Evolutionary conservation across 495 filamentous ascomycete genomes (phyloP), one percentile per base, ranked within the genome.

Genomic region (Aspergillus taichungensis): DNA sequence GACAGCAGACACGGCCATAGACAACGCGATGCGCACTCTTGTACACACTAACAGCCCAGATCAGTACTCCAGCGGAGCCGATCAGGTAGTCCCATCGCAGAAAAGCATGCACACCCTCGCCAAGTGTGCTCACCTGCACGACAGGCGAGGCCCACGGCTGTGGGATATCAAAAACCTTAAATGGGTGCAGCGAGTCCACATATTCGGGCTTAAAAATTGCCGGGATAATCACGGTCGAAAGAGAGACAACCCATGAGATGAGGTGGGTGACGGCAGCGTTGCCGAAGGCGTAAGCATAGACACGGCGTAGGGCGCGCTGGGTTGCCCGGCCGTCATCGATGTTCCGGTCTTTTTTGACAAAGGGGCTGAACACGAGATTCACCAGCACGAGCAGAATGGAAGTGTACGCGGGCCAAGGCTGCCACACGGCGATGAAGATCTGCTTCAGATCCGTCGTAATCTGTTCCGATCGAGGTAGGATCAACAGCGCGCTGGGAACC

Each of bases 21-120:
- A 68, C 56, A 14, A 57, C 64, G 33, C 60, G 44, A 47, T 76
- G 63, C 6, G 66, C 65, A 35, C 57, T 53, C 7, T 40, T 45
- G 24, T 68, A 63, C 13, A 83, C 49, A 6, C 64, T 68, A 8
- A 71, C 42, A 3, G 76, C 72, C 80, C 80, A 84, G 6, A 79
- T 18, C 10, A 80, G 43, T 29, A 80, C 49, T 1, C 75, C 69
- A 6, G 51, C 43, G 6, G 70, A 69, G 4, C 74, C 78, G 42
- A 76, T 67, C 49, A 78, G 60, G 13, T 79, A 64, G 45, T 84
- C 80, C 66, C 74, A 83, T 36, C 75, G 73, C 27, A 83, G 50
- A 53, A 83, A 76, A 12, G 63, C 60, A 40, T 69, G 69, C 7
- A 73, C 68, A 7, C 80, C 69, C 12, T 66, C 55, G 5, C 64